phyloP scores from a whole-genome alignment of 768 basidiomycete genomes.

The Boletus tylopilopsis region DNA sequence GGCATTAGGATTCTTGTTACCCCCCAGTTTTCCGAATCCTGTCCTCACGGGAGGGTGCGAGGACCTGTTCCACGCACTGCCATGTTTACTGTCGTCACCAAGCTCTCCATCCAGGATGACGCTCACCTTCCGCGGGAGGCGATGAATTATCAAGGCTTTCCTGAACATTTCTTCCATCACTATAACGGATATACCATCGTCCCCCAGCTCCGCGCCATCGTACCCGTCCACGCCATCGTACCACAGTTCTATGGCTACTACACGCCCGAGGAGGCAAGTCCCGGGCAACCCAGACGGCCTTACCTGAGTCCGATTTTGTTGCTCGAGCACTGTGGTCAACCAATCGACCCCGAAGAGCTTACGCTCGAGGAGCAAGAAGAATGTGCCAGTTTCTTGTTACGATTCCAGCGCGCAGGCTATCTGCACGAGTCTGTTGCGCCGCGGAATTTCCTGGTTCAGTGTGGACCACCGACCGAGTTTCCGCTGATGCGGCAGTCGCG shows the following conservation, averaged over 20 bases:
- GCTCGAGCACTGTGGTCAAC: slow-evolving; percentile 45
- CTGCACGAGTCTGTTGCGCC: slow-evolving; percentile 39
- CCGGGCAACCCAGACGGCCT: background rate
- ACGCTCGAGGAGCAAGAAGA: slow-evolving; percentile 38
- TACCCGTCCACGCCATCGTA: slow-evolving; percentile 47
- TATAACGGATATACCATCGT: slow-evolving; percentile 25
- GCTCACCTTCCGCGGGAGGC: slow-evolving; percentile 33
- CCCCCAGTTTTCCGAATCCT: slow-evolving; percentile 8
- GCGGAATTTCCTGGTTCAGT: slow-evolving; percentile 44
- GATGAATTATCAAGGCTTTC: slow-evolving; percentile 24
- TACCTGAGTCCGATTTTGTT: slow-evolving; percentile 41
- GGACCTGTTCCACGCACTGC: slow-evolving; percentile 25
- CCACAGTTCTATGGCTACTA: slow-evolving; percentile 70
- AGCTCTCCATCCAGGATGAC: slow-evolving; percentile 40
- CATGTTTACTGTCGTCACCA: slow-evolving; percentile 41
- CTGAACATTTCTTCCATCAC: slow-evolving; percentile 26
- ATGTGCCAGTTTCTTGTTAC: slow-evolving; percentile 37
- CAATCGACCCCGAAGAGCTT: slow-evolving; percentile 28
- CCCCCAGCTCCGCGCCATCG: slow-evolving; percentile 35
- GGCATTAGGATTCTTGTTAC: slow-evolving; percentile 10
- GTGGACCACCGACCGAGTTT: slow-evolving; percentile 36
- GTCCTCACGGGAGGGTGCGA: slow-evolving; percentile 3
- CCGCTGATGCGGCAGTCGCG: slow-evolving; percentile 12
- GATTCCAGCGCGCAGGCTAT: slow-evolving; percentile 38
- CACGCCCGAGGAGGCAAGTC: slow-evolving; percentile 16